phyloP scores from a whole-genome alignment of 805 yeast genomes.

The Ogataea polymorpha region DNA sequence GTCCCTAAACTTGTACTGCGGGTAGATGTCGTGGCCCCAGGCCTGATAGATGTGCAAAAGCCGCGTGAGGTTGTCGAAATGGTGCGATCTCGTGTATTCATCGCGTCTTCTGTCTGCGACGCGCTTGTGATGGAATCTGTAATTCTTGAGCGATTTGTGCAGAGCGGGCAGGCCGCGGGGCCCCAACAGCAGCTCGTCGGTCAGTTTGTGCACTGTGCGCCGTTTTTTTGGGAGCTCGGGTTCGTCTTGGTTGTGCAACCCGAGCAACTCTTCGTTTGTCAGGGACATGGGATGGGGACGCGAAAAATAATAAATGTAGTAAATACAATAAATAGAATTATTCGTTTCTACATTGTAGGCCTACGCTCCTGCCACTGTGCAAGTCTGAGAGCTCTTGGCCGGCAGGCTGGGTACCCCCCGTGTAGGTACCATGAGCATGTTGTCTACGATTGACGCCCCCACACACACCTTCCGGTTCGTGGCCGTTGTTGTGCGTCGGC shows the following conservation, averaged over 20 bases:
- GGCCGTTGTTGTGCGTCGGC: no score
- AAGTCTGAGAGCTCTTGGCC: no score
- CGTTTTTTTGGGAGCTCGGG: constrained; percentile 12
- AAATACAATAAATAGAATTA: not conserved
- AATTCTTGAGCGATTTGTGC: constrained; percentile 34
- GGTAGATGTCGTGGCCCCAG: constrained; percentile 76
- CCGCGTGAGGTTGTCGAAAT: constrained; percentile 45
- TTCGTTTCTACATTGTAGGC: not conserved
- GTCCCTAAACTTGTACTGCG: constrained; percentile 76
- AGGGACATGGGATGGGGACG: constrained; percentile 10
- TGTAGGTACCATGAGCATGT: no score
- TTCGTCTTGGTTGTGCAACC: constrained; percentile 16
- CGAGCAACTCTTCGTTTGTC: constrained; percentile 30
- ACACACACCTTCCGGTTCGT: no score
- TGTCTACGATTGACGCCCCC: no score
- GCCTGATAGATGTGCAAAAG: constrained; percentile 59
- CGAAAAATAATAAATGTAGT: not conserved
- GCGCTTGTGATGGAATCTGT: constrained; percentile 32
- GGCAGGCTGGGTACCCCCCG: no score
- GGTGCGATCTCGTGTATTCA: constrained; percentile 37
- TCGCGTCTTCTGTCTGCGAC: constrained; percentile 21
- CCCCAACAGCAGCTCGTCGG: constrained; percentile 48
- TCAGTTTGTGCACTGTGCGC: constrained; percentile 42
- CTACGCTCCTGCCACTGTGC: not conserved
- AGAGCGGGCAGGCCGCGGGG: constrained; percentile 57